phyloP scores from a whole-genome alignment of 257 asterid genomes.

The Lycium ferocissimum region DNA sequence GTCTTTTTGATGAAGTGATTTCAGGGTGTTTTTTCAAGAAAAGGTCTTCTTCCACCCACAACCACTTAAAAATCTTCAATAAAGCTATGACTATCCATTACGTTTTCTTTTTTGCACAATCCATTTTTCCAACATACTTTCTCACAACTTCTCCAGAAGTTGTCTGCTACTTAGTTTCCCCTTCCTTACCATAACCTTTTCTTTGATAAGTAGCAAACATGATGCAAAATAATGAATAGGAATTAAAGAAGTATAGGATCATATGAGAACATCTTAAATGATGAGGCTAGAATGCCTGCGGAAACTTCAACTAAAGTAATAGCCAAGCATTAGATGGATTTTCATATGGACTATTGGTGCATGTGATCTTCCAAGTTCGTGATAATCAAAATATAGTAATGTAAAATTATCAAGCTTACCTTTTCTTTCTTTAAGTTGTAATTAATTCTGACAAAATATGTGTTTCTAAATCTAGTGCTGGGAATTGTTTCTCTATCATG shows the following conservation, averaged over 20 bases:
- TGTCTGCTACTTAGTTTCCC: not conserved
- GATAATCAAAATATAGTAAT: not conserved
- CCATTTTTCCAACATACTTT: not conserved
- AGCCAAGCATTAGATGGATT: constrained; percentile 12
- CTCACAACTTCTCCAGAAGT: not conserved
- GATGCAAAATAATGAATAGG: not conserved
- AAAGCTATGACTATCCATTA: not conserved
- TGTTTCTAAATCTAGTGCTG: not conserved
- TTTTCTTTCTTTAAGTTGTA: not conserved
- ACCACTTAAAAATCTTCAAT: not conserved
- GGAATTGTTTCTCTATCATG: not conserved
- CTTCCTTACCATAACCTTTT: not conserved
- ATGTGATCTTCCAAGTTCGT: not conserved
- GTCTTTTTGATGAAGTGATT: not conserved
- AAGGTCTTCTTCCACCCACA: constrained; percentile 17
- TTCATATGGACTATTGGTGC: not conserved
- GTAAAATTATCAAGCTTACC: not conserved
- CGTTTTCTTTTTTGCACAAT: not conserved
- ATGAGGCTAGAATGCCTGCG: not conserved
- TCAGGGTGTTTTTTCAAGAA: not conserved
- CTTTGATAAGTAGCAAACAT: not conserved
- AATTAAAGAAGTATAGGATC: not conserved
- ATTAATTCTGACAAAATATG: not conserved
- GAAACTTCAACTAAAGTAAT: not conserved
- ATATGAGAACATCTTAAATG: not conserved